Percentiles rank a stretch among this genome's conserved stretches.
Conservation (phyloP, 2,329 filamentous ascomycete species). For the Huntiella moniliformis region DNA sequence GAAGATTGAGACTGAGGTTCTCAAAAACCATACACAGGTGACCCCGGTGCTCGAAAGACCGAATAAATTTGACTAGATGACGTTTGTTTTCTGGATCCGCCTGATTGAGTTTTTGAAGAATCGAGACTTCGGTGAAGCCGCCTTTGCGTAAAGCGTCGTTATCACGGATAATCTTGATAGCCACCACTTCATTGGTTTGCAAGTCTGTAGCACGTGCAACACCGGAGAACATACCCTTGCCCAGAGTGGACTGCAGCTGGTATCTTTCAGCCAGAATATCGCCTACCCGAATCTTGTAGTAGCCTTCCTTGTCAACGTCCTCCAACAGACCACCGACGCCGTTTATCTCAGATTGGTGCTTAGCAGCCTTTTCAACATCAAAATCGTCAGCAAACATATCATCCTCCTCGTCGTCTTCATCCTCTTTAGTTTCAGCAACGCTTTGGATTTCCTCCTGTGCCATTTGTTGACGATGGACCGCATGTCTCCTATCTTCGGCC, state of each 20-base stretch:
- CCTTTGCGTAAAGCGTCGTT: conserved; percentile 87
- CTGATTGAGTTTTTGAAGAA: conserved; percentile 69
- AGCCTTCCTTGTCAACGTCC: conserved; percentile 85
- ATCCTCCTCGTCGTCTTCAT: conserved; percentile 50
- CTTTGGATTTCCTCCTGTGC: conserved; percentile 15
- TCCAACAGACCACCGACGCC: conserved; percentile 61
- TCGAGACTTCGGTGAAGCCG: conserved; percentile 84
- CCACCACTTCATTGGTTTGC: conserved; percentile 57
- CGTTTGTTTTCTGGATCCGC: conserved; percentile 79
- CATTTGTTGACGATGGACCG: conserved; percentile 26
- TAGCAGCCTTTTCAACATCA: conserved; percentile 42
- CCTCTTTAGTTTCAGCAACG: conserved; percentile 23
- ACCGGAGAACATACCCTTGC: conserved; percentile 89
- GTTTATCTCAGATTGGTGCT: conserved; percentile 21
- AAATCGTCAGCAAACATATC: conserved; percentile 85
- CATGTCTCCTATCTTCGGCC: conserved; percentile 55
- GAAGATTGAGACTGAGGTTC: conserved; percentile 78
- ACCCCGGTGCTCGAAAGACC: conserved; percentile 81
- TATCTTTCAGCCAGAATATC: conserved; percentile 82
- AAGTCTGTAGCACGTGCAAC: conserved; percentile 79
- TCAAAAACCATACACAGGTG: conserved; percentile 97
- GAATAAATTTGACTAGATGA: conserved; percentile 74
- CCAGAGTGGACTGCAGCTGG: conserved; percentile 69
- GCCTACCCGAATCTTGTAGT: conserved; percentile 86
- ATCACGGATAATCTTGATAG: conserved; percentile 94